A percentile compares a stretch with the other conserved stretches of the same genome.
These are phyloP conservation scores for Tilletia caries DNA, from an alignment of 1,284 basidiomycete species.

Conservation along the genomic window DNA sequence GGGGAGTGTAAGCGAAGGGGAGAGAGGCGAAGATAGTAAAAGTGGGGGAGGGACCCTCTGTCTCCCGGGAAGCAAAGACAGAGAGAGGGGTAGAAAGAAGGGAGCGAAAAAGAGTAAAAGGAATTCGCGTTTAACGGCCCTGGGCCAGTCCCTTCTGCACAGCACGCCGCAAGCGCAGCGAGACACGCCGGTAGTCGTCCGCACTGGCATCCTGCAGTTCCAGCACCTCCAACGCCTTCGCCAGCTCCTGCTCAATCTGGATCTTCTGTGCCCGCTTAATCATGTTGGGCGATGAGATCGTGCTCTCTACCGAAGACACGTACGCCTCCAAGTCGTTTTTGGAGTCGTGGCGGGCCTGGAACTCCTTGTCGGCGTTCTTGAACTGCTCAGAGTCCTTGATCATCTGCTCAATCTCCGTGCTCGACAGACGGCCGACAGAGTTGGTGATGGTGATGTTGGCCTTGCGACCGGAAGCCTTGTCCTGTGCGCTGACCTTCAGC, in stretches of 20 bases:
- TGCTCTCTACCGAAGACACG: conserved; percentile 52
- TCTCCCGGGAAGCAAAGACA: not conserved
- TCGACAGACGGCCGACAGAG: conserved; percentile 51
- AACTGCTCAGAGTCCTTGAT: conserved; percentile 54
- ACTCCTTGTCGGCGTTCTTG: conserved; percentile 54
- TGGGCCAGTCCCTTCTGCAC: conserved; percentile 50
- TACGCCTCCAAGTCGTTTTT: conserved; percentile 53
- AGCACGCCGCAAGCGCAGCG: conserved; percentile 50
- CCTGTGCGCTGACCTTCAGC: conserved; percentile 51
- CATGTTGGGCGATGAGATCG: conserved; percentile 50
- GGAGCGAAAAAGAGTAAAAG: not conserved
- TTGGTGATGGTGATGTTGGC: conserved; percentile 55
- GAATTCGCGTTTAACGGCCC: conserved; percentile 4
- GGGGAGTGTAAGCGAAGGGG: not conserved
- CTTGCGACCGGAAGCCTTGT: conserved; percentile 53
- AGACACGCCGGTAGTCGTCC: conserved; percentile 51
- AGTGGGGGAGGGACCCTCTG: too few species aligned
- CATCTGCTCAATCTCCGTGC: conserved; percentile 54
- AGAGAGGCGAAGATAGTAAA: not conserved
- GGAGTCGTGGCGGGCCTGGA: conserved; percentile 53
- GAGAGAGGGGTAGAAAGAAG: not conserved
- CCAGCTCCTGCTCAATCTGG: conserved; percentile 53
- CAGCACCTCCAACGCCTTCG: conserved; percentile 54
- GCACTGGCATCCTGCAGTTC: conserved; percentile 50
- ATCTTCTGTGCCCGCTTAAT: conserved; percentile 52